phyloP scores from a whole-genome alignment of 2,329 filamentous ascomycete species.

The Pseudogymnoascus sp. region DNA sequence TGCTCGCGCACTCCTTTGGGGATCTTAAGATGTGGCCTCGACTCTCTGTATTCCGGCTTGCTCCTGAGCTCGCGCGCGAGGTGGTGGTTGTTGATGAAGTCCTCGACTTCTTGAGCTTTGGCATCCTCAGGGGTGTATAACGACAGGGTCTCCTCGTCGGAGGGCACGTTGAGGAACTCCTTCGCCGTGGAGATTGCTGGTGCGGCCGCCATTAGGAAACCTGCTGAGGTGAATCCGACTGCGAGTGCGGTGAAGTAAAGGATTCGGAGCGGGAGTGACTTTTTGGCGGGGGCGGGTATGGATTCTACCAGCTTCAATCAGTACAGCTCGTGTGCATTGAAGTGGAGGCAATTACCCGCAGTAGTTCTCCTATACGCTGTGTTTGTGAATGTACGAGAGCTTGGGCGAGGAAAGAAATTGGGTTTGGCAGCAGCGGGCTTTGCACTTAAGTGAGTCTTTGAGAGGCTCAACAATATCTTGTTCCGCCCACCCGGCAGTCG shows the following conservation, averaged over 20 bases:
- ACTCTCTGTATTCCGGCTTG: conserved; percentile 62
- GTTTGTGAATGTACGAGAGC: neutral
- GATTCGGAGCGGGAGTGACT: conserved; percentile 38
- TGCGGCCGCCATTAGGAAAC: conserved; percentile 50
- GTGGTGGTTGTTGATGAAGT: conserved; percentile 67
- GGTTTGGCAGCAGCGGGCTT: neutral
- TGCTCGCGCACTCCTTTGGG: conserved; percentile 60
- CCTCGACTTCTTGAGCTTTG: conserved; percentile 53
- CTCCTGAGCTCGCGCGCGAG: conserved; percentile 62
- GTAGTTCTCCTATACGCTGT: neutral
- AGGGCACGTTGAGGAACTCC: conserved; percentile 46
- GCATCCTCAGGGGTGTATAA: conserved; percentile 55
- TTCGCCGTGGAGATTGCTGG: conserved; percentile 44
- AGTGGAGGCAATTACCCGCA: neutral
- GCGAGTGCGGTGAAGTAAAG: conserved; percentile 41
- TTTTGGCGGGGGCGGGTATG: conserved; percentile 16
- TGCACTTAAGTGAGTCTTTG: neutral
- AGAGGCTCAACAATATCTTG: neutral
- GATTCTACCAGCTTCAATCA: conserved; percentile 2
- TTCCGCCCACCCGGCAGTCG: neutral
- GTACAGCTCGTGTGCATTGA: neutral
- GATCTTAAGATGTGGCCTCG: conserved; percentile 81
- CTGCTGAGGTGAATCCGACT: conserved; percentile 41
- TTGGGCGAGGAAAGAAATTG: neutral
- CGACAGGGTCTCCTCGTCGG: conserved; percentile 65